phyloP scores from a whole-genome alignment of 2,329 filamentous ascomycete genomes.

The Metarhizium album region DNA sequence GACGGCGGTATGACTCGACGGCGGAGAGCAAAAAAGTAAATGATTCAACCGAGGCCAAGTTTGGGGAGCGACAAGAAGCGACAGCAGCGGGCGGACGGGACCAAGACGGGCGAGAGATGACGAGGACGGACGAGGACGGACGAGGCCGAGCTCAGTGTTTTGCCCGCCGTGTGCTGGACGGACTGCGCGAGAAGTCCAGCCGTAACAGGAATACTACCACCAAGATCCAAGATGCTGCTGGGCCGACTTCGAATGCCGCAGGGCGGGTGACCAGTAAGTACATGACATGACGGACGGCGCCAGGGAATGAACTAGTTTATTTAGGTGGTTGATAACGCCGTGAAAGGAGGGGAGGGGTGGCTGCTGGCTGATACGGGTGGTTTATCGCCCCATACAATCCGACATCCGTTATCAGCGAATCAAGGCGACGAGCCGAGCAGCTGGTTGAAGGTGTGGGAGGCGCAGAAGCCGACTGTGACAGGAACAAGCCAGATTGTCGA shows the following conservation, averaged over 20 bases:
- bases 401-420: slow-evolving; percentile 4
- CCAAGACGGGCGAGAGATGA: no score
- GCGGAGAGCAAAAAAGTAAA: neutral
- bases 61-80: neutral
- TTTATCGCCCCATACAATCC: neutral
- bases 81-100: neutral
- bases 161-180: no score
- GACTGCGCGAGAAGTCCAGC: neutral
- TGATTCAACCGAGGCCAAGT: neutral
- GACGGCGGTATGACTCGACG: neutral
- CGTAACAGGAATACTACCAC: no score
- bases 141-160: no score
- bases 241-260: neutral
- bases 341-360: neutral
- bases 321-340: no score
- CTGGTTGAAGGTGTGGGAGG: neutral
- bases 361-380: neutral
- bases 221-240: no score
- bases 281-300: neutral
- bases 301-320: neutral
- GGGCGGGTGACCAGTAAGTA: no score
- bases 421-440: neutral
- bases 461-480: neutral
- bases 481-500: neutral
- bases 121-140: no score